phyloP scores from a whole-genome alignment of 176 grass and related monocot species.

The Chloris gayana region DNA sequence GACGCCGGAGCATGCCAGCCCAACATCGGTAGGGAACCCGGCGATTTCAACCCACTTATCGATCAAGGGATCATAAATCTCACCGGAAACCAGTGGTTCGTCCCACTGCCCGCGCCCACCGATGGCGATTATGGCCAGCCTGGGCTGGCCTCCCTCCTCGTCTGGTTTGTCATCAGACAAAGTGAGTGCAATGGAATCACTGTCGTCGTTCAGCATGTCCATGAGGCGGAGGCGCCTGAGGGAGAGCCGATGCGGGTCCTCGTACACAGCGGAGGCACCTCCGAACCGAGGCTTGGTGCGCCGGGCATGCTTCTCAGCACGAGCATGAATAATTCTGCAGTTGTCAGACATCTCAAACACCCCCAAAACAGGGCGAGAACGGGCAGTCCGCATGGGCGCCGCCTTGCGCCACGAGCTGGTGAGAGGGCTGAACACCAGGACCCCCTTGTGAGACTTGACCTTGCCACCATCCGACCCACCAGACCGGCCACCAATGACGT shows the following conservation, averaged over 20 bases:
- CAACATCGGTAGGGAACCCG: constrained; percentile 71
- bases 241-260: constrained; percentile 72
- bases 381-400: constrained; percentile 63
- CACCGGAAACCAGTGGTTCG: constrained; percentile 77
- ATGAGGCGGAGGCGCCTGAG: constrained; percentile 59
- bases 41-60: constrained; percentile 77
- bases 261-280: constrained; percentile 69
- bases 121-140: constrained; percentile 66
- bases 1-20: constrained; percentile 62
- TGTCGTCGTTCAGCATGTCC: constrained; percentile 65
- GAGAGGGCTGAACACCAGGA: constrained; percentile 73
- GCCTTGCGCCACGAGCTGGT: constrained; percentile 66
- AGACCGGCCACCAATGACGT: constrained; percentile 72
- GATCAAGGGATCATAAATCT: constrained; percentile 68
- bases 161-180: background rate
- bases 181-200: background rate
- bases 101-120: constrained; percentile 80
- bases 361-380: constrained; percentile 69
- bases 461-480: constrained; percentile 22
- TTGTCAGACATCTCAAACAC: constrained; percentile 60
- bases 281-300: constrained; percentile 44
- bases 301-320: constrained; percentile 23
- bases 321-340: constrained; percentile 54
- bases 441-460: constrained; percentile 67
- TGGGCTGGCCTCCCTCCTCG: constrained; percentile 4